Conservation (phyloP, 2,329 filamentous ascomycete genomes). For the Ascochyta rabiei region DNA sequence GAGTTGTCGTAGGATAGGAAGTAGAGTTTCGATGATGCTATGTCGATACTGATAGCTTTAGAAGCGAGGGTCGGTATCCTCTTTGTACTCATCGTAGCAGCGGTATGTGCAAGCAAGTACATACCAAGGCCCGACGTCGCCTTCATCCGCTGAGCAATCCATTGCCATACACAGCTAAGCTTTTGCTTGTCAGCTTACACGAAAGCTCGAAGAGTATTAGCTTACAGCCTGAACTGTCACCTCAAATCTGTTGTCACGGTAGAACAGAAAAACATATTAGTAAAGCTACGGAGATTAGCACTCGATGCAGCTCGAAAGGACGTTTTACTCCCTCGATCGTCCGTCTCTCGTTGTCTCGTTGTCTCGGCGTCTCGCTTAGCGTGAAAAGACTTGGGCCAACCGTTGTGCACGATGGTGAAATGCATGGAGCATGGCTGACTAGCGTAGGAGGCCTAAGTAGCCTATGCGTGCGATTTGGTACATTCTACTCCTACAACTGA, state of each 20-base stretch:
- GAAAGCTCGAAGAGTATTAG: background rate
- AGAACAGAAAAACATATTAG: background rate
- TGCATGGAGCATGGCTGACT: background rate
- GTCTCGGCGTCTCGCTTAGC: background rate
- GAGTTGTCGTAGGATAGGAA: too few species aligned
- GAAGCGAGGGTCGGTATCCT: background rate
- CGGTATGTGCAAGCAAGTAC: background rate
- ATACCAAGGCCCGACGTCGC: too few species aligned
- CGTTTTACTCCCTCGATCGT: background rate
- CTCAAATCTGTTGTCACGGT: background rate
- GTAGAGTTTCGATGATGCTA: background rate
- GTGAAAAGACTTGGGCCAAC: background rate
- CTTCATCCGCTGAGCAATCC: background rate
- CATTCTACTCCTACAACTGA: background rate
- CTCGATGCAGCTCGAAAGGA: background rate
- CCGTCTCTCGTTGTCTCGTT: background rate
- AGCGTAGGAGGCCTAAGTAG: background rate
- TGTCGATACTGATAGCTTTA: background rate
- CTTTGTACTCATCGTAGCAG: background rate
- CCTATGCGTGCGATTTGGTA: background rate
- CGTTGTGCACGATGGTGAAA: background rate
- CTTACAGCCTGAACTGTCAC: background rate
- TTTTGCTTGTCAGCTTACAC: background rate
- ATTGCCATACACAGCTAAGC: background rate
- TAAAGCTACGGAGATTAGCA: background rate